Base-by-base conservation (phyloP, 805 yeast genomes). In the Schwanniomyces polymorphus region DNA sequence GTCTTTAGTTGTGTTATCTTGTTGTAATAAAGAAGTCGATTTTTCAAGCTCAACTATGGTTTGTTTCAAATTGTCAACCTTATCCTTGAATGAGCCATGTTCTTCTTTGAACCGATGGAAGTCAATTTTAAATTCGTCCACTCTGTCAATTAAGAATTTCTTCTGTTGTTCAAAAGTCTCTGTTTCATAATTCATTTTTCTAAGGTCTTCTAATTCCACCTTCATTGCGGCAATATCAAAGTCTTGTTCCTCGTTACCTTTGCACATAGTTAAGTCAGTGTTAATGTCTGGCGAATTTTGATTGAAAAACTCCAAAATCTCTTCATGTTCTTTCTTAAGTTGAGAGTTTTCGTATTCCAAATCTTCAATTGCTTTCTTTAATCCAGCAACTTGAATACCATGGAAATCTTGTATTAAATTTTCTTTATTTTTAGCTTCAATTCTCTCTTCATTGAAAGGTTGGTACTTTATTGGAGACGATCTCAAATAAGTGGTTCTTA, bases 291-390 rank as follows among this genome's bases (percentile, higher is more conserved):
- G 12, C 27, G 44, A 44, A 2, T 31, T 42, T 25, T 42, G 12
- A 18, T 34, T 44, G 27, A 38, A 16, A 17, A 25, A 31, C 2
- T 42, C 43, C n/a, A 38, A 25, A 6, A 42, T 39, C 28, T 43
- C 45, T 33, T 41, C 14, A 18, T 45, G 34, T 29, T 51, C 53
- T 6, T 41, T 29, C 43, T 55, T 56, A 41, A 57, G 46, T 23
- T 43, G 46, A 2, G 43, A 41, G 38, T 47, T 50, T 27, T 58
- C 56, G 3, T 26, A 5, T 40, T 54, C 44, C 38, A 51, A 46
- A 7, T 50, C 53, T 12, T 41, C 41, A 14, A 55, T n/a, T 5
- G 44, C 46, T 35, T 45, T 46, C 50, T 49, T 52, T 35, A 50
- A 43, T 17, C 44, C 34, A 10, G 29, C 31, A 9, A 50, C 44